Percentiles rank a stretch among this genome's conserved stretches.
Conservation (phyloP, 441 rosid genomes). For the Bruguiera hainesii region DNA sequence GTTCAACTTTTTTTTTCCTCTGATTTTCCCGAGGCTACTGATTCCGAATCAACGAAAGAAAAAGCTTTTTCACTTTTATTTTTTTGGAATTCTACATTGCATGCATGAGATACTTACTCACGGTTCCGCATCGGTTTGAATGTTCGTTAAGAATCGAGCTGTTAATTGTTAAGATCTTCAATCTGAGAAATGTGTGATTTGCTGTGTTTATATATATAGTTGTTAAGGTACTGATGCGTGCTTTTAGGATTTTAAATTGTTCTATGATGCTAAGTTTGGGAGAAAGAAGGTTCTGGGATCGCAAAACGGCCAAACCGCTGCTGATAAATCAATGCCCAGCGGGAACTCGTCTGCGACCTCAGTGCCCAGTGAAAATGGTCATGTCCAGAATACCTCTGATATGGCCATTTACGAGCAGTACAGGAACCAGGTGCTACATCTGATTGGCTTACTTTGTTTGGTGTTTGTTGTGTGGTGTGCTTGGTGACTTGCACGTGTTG, state of each 20-base stretch:
- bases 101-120: no score
- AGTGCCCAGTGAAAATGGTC: conserved; percentile 38
- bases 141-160: not conserved
- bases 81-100: not conserved
- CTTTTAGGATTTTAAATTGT: conserved; percentile 64
- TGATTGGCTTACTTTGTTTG: not conserved
- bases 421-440: conserved; percentile 40
- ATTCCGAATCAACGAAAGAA: no score
- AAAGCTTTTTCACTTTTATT: no score
- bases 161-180: not conserved
- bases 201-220: not conserved
- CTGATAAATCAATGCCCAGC: conserved; percentile 30
- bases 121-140: not conserved
- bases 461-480: not conserved
- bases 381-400: conserved; percentile 43
- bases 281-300: conserved; percentile 50
- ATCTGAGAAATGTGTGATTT: not conserved
- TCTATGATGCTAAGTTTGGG: conserved; percentile 88
- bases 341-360: conserved; percentile 24
- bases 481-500: not conserved
- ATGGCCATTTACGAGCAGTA: conserved; percentile 64
- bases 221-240: conserved; percentile 36
- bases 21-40: not conserved
- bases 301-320: conserved; percentile 29
- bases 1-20: not conserved